Conservation (phyloP, 1,284 basidiomycete species). For the Apiotrichum gracile region DNA sequence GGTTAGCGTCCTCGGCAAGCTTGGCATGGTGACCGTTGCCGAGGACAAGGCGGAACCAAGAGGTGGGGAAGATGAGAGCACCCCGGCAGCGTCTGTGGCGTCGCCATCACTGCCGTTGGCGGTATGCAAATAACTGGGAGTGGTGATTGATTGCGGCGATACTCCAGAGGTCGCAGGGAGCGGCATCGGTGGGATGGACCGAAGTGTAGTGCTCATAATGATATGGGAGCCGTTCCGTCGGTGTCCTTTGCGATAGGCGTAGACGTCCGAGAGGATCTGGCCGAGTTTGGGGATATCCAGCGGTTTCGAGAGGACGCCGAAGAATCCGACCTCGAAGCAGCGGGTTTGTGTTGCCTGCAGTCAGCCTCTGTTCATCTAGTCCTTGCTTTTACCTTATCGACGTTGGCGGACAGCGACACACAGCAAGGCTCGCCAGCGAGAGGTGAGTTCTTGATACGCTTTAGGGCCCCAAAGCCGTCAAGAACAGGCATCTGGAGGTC, state of each 20-base stretch:
- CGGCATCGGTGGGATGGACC: no score
- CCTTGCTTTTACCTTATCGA: conserved; percentile 27
- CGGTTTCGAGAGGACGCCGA: conserved; percentile 37
- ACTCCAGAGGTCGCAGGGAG: no score
- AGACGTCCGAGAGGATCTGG: conserved; percentile 16
- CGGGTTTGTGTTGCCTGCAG: conserved; percentile 24
- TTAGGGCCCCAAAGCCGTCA: conserved; percentile 33
- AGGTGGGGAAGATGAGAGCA: no score
- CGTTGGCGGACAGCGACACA: conserved; percentile 43
- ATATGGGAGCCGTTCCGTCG: background rate
- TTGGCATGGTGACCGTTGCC: no score
- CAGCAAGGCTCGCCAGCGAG: conserved; percentile 33
- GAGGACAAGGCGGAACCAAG: no score
- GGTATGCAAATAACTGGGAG: no score
- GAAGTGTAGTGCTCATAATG: background rate
- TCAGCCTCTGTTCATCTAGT: background rate
- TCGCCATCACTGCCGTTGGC: no score
- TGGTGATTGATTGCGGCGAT: no score
- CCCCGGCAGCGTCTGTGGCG: no score
- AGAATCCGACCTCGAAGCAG: conserved; percentile 30
- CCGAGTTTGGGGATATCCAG: conserved; percentile 32
- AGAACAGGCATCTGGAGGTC: conserved; percentile 44
- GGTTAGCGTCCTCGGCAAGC: no score
- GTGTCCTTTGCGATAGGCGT: conserved; percentile 1
- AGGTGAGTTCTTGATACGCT: conserved; percentile 26